phyloP scores from a whole-genome alignment of 306 rosid genomes.

The Bauhinia variegata region DNA sequence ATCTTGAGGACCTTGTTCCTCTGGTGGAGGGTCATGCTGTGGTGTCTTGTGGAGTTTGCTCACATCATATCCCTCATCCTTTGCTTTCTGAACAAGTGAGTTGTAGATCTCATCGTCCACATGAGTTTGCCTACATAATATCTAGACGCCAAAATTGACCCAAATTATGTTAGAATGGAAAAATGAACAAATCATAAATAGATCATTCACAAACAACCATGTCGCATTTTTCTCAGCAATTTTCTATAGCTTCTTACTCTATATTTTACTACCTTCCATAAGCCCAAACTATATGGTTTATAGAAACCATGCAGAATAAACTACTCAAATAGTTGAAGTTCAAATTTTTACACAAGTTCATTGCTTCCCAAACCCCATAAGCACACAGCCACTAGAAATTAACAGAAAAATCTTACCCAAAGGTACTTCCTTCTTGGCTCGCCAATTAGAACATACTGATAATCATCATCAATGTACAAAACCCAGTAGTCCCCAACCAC shows the following conservation, averaged over 20 bases:
- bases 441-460: conserved; percentile 76
- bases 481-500: conserved; percentile 88
- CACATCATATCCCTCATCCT: conserved; percentile 73
- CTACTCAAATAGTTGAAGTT: background rate
- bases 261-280: too few species aligned
- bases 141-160: conserved; percentile 43
- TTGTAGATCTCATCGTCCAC: conserved; percentile 68
- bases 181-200: background rate
- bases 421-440: conserved; percentile 74
- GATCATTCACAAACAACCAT: background rate
- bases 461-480: conserved; percentile 67
- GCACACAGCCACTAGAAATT: too few species aligned
- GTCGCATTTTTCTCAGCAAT: background rate
- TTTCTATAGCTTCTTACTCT: too few species aligned
- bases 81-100: conserved; percentile 63
- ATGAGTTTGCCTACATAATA: conserved; percentile 60
- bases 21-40: conserved; percentile 77
- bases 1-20: conserved; percentile 58
- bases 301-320: background rate
- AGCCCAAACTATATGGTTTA: background rate
- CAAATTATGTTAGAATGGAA: background rate
- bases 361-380: background rate
- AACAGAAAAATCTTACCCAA: conserved; percentile 65
- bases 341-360: background rate
- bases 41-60: conserved; percentile 87